Evolutionary conservation across 2,329 filamentous ascomycete genomes (phyloP), one percentile per base, ranked within the genome.

Genomic region (Hymenoscyphus linearis): DNA sequence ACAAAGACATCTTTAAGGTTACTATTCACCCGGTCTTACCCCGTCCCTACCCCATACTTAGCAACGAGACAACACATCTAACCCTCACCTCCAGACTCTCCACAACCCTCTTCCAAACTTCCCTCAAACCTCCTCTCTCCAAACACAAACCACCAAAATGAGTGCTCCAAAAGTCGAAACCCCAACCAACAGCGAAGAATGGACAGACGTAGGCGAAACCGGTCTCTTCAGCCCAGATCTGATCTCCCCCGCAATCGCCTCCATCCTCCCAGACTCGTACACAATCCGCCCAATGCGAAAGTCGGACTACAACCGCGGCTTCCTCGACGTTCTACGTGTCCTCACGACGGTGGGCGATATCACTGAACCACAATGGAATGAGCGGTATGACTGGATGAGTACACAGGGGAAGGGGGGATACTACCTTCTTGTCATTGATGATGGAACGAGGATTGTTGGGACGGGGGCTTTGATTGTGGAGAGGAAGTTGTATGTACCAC

Each of bases 261-360:
- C 86, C 47, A 82, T 80, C 18, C 86, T 98, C 0, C 93, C 95
- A 52, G 79, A 87, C 68, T 88, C 89, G 70, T 98, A 98, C 80
- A 85, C 81, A 31, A 84, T 96, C 72, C 91, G 95, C 27, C 86
- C 93, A 0, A 82, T 98, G 56, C 85, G 88, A 69, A 85, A 85
- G 68, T 82, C 82, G 69, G 95, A 99, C 77, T 96, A 88, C 77
- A 78, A 83, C 60, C 82, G 82, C 36, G 92, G 92, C 65, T 97
- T 96, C 76, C 86, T 99, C 69, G 91, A 96, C 72, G 93, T 95
- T 63, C 80, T 99, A 66, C 86, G 91, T 53, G 92, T 97, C 40
- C 81, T 99, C 70, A 98, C 95, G 2, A 95, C 90, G 7, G 93
- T 98, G 26, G 95, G 95, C 65, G 91, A 97, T 64, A 88, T 97